Conservation (phyloP, 2,329 filamentous ascomycete genomes). For the Cladosporium sphaerospermum region DNA sequence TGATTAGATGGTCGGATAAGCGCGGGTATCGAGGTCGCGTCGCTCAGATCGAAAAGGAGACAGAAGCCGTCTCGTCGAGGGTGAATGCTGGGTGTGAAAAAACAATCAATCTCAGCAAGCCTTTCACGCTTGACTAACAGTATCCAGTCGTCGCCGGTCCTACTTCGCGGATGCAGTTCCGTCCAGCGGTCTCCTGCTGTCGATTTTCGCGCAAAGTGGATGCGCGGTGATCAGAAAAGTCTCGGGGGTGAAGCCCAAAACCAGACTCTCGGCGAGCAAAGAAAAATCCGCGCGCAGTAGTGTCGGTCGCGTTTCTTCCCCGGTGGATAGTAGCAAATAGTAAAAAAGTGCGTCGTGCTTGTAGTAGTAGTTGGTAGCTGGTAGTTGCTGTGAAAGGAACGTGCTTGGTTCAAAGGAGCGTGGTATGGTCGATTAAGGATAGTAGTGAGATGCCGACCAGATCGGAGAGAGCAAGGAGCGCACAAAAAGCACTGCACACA, state of each 20-base stretch:
- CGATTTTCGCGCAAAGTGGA: constrained; percentile 6
- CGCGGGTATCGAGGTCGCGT: background rate
- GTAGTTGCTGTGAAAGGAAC: background rate
- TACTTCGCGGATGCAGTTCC: constrained; percentile 7
- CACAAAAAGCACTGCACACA: constrained; percentile 4
- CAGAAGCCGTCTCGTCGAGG: background rate
- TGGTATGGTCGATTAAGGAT: constrained; percentile 1
- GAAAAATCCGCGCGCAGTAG: background rate
- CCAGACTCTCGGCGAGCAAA: background rate
- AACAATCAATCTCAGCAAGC: background rate
- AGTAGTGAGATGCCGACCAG: background rate
- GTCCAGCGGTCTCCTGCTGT: constrained; percentile 7
- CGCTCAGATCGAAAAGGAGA: background rate
- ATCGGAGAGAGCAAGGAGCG: constrained; percentile 5
- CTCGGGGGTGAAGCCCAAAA: constrained; percentile 7
- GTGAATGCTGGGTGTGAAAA: background rate
- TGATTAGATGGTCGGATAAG: constrained; percentile 4
- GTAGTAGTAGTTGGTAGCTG: no score
- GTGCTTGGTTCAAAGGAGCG: constrained; percentile 5
- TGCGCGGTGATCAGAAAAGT: background rate
- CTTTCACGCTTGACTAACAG: background rate
- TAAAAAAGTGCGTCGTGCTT: background rate
- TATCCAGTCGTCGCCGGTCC: background rate
- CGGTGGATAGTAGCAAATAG: background rate
- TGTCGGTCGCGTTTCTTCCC: background rate